phyloP scores from a whole-genome alignment of 108 stramenopile species.

The Cylindrotheca fusiformis region DNA sequence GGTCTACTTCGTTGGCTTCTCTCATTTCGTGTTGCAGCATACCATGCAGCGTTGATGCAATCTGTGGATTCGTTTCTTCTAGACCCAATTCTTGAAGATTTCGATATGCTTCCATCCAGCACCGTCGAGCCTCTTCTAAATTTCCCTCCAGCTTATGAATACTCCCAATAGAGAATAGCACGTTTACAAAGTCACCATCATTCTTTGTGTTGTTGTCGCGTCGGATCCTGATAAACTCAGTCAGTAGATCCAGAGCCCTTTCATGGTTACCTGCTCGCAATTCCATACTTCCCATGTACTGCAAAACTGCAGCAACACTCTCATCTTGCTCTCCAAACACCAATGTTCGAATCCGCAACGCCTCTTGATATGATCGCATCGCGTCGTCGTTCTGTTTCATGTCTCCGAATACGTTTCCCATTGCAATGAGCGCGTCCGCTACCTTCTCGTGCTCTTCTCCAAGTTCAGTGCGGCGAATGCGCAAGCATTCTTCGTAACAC shows the following conservation, averaged over 20 bases:
- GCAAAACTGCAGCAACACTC: constrained; percentile 53
- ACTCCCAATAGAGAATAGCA: constrained; percentile 62
- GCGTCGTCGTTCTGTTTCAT: constrained; percentile 50
- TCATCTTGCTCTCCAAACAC: constrained; percentile 45
- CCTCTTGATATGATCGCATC: constrained; percentile 55
- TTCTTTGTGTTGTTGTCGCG: constrained; percentile 33
- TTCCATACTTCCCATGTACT: constrained; percentile 67
- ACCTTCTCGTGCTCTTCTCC: constrained; percentile 64
- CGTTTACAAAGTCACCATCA: constrained; percentile 54
- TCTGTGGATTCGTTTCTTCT: constrained; percentile 44
- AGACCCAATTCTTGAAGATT: constrained; percentile 41
- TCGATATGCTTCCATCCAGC: constrained; percentile 59
- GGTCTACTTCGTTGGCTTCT: constrained; percentile 23
- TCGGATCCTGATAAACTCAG: constrained; percentile 54
- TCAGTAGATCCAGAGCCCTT: constrained; percentile 40
- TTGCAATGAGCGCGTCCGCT: constrained; percentile 62
- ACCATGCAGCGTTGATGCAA: constrained; percentile 38
- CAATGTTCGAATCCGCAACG: constrained; percentile 45
- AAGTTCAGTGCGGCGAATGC: constrained; percentile 56
- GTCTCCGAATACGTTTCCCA: constrained; percentile 66
- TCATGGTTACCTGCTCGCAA: constrained; percentile 55
- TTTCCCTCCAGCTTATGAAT: constrained; percentile 60
- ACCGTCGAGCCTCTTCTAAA: constrained; percentile 39
- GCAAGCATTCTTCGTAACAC: constrained; percentile 69
- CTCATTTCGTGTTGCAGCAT: constrained; percentile 23